phyloP scores from a whole-genome alignment of 305 asterid species.

The Fraxinus sp. region DNA sequence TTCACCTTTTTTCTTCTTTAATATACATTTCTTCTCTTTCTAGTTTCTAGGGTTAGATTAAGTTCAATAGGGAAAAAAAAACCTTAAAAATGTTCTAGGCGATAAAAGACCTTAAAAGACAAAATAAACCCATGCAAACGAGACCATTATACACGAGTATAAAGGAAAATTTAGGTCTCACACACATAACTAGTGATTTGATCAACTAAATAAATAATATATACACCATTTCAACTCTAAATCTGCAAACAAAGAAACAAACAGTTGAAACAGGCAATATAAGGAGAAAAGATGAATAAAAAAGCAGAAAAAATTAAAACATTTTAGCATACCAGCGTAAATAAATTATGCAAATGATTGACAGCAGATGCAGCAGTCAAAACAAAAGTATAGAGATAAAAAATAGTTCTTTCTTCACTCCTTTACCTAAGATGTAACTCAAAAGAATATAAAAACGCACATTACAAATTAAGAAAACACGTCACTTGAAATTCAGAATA shows the following conservation, averaged over 20 bases:
- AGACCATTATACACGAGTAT: background rate
- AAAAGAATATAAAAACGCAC: background rate
- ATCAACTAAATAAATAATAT: background rate
- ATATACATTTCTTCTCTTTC: background rate
- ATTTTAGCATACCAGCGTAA: background rate
- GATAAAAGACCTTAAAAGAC: background rate
- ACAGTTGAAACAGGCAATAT: background rate
- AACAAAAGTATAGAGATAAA: background rate
- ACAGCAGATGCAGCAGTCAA: background rate
- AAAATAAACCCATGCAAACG: background rate
- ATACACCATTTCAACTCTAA: background rate
- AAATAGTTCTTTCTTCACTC: background rate
- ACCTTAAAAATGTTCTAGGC: background rate
- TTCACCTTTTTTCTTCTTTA: background rate
- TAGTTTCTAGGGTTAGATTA: background rate
- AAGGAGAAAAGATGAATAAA: background rate
- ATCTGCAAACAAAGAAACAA: background rate
- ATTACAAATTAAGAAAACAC: background rate
- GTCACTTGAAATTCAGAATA: background rate
- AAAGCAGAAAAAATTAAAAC: background rate
- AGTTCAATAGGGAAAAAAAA: background rate
- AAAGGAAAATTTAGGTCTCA: background rate
- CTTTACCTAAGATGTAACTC: background rate
- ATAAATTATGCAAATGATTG: background rate
- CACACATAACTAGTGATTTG: background rate